phyloP scores from a whole-genome alignment of 1,139 yeast genomes.

The Yamadazyma spencermartinsiae region DNA sequence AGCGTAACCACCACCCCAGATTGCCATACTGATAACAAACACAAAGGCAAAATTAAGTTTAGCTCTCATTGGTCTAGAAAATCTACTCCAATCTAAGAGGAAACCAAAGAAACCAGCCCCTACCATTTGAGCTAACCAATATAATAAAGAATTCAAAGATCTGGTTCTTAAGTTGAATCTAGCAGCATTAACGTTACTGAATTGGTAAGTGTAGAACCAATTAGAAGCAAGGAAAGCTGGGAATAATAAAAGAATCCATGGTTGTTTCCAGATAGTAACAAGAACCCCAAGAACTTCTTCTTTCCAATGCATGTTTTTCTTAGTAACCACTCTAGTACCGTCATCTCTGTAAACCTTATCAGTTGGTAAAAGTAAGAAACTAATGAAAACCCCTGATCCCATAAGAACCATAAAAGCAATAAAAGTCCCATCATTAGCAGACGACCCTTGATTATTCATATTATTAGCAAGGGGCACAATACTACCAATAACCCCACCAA shows the following conservation, averaged over 20 bases:
- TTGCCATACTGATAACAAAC: constrained; percentile 43
- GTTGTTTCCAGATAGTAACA: constrained; percentile 44
- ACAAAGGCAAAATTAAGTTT: constrained; percentile 46
- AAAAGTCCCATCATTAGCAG: constrained; percentile 56
- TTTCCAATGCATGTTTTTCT: constrained; percentile 47
- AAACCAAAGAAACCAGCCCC: constrained; percentile 54
- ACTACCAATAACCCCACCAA: constrained; percentile 63
- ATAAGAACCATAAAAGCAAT: constrained; percentile 59
- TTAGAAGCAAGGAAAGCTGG: constrained; percentile 65
- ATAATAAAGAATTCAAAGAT: constrained; percentile 58
- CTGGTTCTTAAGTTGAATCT: constrained; percentile 60
- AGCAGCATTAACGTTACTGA: constrained; percentile 56
- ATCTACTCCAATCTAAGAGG: constrained; percentile 44
- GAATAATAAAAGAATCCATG: constrained; percentile 49
- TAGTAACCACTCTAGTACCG: constrained; percentile 41
- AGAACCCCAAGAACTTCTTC: constrained; percentile 45
- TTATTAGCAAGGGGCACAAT: constrained; percentile 56
- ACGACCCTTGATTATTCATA: constrained; percentile 33
- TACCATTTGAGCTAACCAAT: constrained; percentile 62
- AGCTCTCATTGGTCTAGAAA: constrained; percentile 48
- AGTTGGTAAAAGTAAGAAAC: constrained; percentile 42
- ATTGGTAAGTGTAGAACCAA: constrained; percentile 68
- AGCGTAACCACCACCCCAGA: constrained; percentile 65
- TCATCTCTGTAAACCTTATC: constrained; percentile 50
- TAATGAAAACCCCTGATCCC: constrained; percentile 44